Base-by-base conservation (phyloP, 306 rosid genomes). In the Quercus rubra region DNA sequence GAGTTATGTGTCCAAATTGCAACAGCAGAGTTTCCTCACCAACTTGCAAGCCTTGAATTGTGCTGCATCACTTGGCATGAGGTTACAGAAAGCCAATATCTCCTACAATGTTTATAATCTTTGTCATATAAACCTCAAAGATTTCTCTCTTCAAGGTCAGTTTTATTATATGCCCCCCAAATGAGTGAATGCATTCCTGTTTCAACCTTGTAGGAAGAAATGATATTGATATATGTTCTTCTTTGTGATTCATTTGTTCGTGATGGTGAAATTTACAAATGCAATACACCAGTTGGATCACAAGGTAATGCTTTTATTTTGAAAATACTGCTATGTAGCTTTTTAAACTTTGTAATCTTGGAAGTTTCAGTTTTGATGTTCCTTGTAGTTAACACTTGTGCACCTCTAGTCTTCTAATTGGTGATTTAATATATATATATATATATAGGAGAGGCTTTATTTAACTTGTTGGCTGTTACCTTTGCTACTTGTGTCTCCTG, bases 71-170 rank as follows among this genome's bases (percentile, higher is more conserved):
- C 94, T 92, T 67, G 97, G 92, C 73, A 77, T 64, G 85, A 83
- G 78, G 81, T 81, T 90, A 79, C 92, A 84, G 86, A 78, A 83
- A 79, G 89, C 76, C 70, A 87, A 87, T 73, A 81, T 88, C 76
- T 84, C 91, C 30, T 19, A 74, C 18, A 67, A 88, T 71, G 73
- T 92, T 51, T 90, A 88, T 77, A 41, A 81, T 73, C 89, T 90
- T 55, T 92, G 94, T 76, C 91, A 63, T 43, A 85, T 90, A 85
- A 83, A 84, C 74, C 86, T 92, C 49, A 88, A 92, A 74, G 97
- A 88, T 77, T 92, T 92, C 77, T 90, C 94, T 79, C 86, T 92
- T 77, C 92, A 90, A 87, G 97, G 97, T 92, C 74, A 57, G 88
- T 76, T 66, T 77, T 81, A 2, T 19, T 78, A 70, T 78, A 66